phyloP scores from a whole-genome alignment of 768 basidiomycete species.

The Hygrophoropsis aurantiaca region DNA sequence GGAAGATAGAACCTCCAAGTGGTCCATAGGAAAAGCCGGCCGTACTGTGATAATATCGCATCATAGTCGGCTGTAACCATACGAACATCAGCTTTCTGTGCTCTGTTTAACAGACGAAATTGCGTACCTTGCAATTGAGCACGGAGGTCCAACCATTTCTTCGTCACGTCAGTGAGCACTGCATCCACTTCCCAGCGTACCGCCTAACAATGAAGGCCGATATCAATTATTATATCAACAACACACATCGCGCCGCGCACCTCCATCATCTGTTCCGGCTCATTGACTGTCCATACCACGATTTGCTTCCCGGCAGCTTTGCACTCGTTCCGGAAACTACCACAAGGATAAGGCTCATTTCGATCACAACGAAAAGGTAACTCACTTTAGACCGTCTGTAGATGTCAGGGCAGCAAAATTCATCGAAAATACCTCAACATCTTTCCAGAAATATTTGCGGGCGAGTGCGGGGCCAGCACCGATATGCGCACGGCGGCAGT shows the following conservation, averaged over 20 bases:
- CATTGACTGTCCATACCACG: conserved; percentile 97
- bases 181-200: conserved; percentile 78
- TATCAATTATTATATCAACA: not conserved
- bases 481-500: conserved; percentile 84
- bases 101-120: not conserved
- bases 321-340: conserved; percentile 80
- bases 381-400: conserved; percentile 69
- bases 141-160: conserved; percentile 66
- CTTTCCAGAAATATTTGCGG: conserved; percentile 85
- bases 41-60: conserved; percentile 57
- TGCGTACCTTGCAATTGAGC: conserved; percentile 53
- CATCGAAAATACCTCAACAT: conserved; percentile 86
- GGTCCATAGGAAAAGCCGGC: conserved; percentile 77
- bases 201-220: conserved; percentile 43
- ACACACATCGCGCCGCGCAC: conserved; percentile 35
- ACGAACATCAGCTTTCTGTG: conserved; percentile 1
- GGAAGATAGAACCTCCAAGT: conserved; percentile 60
- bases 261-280: conserved; percentile 87
- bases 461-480: conserved; percentile 71
- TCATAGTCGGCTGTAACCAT: conserved; percentile 59
- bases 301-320: conserved; percentile 75
- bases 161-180: conserved; percentile 76
- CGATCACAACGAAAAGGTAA: conserved; percentile 1
- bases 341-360: not conserved
- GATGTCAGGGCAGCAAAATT: conserved; percentile 70